These are phyloP conservation scores for Phytophthora citricola DNA, from an alignment of 352 stramenopile species.

Conservation along the genomic window DNA sequence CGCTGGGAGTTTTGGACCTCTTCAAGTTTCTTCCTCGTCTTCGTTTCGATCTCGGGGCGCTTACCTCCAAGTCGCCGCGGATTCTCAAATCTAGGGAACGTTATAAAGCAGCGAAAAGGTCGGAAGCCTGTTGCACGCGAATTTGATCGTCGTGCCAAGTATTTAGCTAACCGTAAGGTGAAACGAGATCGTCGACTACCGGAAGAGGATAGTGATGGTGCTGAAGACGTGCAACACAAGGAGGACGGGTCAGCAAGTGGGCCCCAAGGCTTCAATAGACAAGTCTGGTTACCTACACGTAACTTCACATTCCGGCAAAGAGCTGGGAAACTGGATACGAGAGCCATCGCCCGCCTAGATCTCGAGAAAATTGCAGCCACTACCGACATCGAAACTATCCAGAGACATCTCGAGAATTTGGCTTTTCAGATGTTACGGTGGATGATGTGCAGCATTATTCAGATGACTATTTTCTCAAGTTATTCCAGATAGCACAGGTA, in stretches of 20 bases:
- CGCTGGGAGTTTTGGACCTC: conserved; percentile 60
- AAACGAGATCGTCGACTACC: conserved; percentile 5
- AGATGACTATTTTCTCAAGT: conserved; percentile 86
- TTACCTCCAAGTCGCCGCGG: conserved; percentile 1
- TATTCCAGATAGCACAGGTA: conserved; percentile 88
- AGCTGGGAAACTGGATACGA: conserved; percentile 77
- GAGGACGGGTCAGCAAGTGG: conserved; percentile 18
- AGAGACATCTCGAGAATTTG: conserved; percentile 82
- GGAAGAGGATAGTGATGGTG: conserved; percentile 9
- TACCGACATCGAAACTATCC: conserved; percentile 79
- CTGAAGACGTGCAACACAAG: conserved; percentile 25
- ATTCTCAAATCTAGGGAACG: conserved; percentile 3
- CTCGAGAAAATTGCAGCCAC: conserved; percentile 75
- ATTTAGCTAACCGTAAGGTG: conserved; percentile 28
- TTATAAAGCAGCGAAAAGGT: conserved; percentile 9
- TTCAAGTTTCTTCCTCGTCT: conserved; percentile 34
- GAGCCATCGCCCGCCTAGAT: conserved; percentile 73
- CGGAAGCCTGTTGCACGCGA: conserved; percentile 12
- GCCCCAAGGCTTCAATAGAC: conserved; percentile 28
- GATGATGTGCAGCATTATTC: conserved; percentile 88
- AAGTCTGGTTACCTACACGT: conserved; percentile 77
- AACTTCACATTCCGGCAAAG: conserved; percentile 81
- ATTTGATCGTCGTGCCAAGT: conserved; percentile 36
- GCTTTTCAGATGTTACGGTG: conserved; percentile 79
- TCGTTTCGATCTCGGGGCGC: background rate